Percentiles rank a stretch among this genome's conserved stretches.
These are phyloP conservation scores for Scedosporium boydii DNA, from an alignment of 2,329 filamentous ascomycete genomes.

Conservation along the genomic window DNA sequence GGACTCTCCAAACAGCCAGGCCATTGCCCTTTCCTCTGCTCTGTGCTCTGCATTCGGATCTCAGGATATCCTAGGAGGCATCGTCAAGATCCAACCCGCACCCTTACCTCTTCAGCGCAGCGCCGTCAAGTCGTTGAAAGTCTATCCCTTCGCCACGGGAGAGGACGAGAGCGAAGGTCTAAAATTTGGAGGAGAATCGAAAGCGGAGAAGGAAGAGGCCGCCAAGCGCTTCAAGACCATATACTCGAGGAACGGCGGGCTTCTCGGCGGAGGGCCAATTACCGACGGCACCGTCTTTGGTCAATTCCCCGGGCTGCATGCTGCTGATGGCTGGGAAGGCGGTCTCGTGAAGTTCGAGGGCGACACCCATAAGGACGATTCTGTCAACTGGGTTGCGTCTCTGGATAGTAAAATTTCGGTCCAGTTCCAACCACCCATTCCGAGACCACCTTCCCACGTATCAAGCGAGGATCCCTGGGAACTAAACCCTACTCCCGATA, in stretches of 20 bases:
- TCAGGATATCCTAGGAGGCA: constrained; percentile 68
- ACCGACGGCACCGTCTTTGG: constrained; percentile 80
- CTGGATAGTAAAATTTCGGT: constrained; percentile 65
- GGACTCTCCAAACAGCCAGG: constrained; percentile 73
- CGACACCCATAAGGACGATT: constrained; percentile 5
- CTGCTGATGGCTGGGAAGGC: constrained; percentile 63
- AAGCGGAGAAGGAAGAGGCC: constrained; percentile 70
- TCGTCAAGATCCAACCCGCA: constrained; percentile 80
- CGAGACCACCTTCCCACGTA: constrained; percentile 48
- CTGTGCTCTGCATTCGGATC: constrained; percentile 67
- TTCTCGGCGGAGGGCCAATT: constrained; percentile 58
- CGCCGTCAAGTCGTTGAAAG: constrained; percentile 56
- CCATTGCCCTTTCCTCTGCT: constrained; percentile 67
- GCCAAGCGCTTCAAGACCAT: constrained; percentile 61
- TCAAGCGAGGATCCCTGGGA: constrained; percentile 35
- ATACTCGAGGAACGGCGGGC: constrained; percentile 37
- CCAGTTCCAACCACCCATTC: constrained; percentile 66
- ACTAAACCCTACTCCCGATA: constrained; percentile 44
- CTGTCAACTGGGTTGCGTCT: constrained; percentile 59
- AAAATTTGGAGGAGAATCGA: constrained; percentile 81
- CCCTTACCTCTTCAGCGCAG: constrained; percentile 60
- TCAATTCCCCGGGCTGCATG: constrained; percentile 41
- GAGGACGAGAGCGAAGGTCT: constrained; percentile 52
- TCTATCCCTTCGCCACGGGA: constrained; percentile 66
- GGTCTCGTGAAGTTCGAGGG: constrained; percentile 71